These are phyloP conservation scores for Solanum etuberosum DNA, from an alignment of 257 asterid species.

Conservation along the genomic window DNA sequence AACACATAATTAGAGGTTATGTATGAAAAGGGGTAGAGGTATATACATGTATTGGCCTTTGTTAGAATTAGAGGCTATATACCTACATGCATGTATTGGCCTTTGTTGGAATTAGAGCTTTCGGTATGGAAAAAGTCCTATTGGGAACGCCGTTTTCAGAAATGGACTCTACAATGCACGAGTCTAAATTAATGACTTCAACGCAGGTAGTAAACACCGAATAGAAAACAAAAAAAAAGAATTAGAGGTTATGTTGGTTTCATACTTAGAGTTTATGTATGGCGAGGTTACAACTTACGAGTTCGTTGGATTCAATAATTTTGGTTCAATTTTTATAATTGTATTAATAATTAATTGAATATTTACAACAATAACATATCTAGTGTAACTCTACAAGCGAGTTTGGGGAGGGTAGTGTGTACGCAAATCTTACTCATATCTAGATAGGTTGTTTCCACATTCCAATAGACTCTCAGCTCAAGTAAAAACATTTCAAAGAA, in stretches of 20 bases:
- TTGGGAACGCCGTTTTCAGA: not conserved
- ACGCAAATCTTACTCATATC: not conserved
- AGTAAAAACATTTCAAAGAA: no score
- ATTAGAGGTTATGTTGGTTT: not conserved
- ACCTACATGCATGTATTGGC: not conserved
- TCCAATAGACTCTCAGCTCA: no score
- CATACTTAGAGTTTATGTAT: not conserved
- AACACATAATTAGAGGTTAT: not conserved
- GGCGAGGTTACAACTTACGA: not conserved
- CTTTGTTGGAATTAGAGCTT: not conserved
- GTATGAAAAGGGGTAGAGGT: not conserved
- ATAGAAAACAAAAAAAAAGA: not conserved
- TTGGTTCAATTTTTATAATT: not conserved
- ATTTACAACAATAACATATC: not conserved
- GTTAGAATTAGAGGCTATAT: not conserved
- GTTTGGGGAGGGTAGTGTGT: not conserved
- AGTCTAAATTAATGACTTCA: not conserved
- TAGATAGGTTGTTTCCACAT: not conserved
- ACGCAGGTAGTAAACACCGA: accelerated
- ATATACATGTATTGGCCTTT: not conserved
- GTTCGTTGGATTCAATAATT: not conserved
- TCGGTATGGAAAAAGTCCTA: no score
- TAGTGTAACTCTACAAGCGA: not conserved
- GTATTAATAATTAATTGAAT: not conserved
- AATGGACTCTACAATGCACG: not conserved